Evolutionary conservation across 345 rosid genomes (phyloP), one percentile per base, ranked within the genome.

Genomic region (Eucalyptus erythrocorys): DNA sequence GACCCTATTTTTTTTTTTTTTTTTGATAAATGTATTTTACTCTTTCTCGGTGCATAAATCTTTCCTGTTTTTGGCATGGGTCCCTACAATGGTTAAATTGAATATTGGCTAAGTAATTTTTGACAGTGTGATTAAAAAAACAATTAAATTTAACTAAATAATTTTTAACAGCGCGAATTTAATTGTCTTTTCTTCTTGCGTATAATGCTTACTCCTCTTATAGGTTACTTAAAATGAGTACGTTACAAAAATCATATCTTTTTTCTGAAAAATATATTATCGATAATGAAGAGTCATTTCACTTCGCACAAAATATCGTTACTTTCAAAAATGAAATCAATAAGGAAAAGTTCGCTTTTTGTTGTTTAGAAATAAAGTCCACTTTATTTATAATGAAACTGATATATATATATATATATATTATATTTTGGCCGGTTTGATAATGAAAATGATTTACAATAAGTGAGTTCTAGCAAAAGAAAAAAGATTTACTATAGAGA

Each of bases 101-200:
- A 32, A 32, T 51, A 51, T 9, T 34, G 5, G 22, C 43, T 34
- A 68, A 9, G 12, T 34, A 17, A 68, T 16, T 17, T 68, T 68
- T 7, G 2, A 7, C 2, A 4, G 5, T 19, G 9, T 8, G 2
- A 7, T 32, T 32, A 8, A 51, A 7, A 51, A 48, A 51, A 51
- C 24, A 21, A 51, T 3, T 51, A 51, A 51, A 51, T 51, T 17
- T 34, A 5, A 3, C 43, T 17, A 68, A 68, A 6, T 34, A 17
- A 10, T 8, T 17, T 68, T 68, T 8, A 8, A 2, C 0, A 8
- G 0, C 3, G 2, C 0, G 0, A 3, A 16, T n/a, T 66, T 13
- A 13, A n/a, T 59, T 27, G 4, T 59, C 8, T 59, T 27, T 32
- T 68, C 37, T 37, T 68, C 24, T 16, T 1, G 1, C 1, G 3